Percentiles rank a stretch among this genome's conserved stretches.
Conservation (phyloP, 768 basidiomycete species). For the Cantharellus cinnabarinus region DNA sequence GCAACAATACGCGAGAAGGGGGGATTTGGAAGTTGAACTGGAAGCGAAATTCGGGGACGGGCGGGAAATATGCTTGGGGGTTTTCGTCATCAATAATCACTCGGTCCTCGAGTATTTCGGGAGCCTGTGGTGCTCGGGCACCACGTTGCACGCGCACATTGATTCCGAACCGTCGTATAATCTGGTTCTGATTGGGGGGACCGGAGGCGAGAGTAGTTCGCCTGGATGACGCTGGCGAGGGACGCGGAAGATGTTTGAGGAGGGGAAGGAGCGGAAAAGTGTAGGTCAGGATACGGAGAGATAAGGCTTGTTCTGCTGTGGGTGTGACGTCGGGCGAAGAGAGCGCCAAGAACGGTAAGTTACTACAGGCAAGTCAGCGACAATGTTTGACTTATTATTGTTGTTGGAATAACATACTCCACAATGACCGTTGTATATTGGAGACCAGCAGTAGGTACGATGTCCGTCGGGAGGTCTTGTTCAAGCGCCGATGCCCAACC, state of each 20-base stretch:
- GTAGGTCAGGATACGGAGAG: slow-evolving; percentile 5
- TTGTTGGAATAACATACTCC: slow-evolving; percentile 1
- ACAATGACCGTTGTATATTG: slow-evolving; percentile 6
- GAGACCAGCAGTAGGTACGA: neutral
- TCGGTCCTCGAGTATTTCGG: neutral
- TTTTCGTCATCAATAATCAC: neutral
- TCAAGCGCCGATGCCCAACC: slow-evolving; percentile 4
- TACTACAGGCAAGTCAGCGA: neutral
- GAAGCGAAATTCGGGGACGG: neutral
- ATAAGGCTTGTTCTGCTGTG: slow-evolving; percentile 2
- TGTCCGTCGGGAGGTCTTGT: slow-evolving; percentile 1
- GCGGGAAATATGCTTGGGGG: neutral
- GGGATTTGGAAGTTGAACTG: neutral
- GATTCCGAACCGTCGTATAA: neutral
- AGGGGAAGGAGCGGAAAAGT: slow-evolving; percentile 7
- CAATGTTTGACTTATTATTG: neutral
- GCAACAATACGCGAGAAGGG: neutral
- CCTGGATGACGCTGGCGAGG: neutral
- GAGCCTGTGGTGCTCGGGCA: neutral
- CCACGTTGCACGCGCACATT: neutral
- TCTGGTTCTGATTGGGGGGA: neutral
- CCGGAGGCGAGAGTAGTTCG: neutral
- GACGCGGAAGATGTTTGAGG: slow-evolving; percentile 4
- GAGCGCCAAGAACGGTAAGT: slow-evolving; percentile 6
- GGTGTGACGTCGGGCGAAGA: neutral